These are phyloP conservation scores for Yamadazyma phyllophila DNA, from an alignment of 805 yeast species.

Conservation along the genomic window DNA sequence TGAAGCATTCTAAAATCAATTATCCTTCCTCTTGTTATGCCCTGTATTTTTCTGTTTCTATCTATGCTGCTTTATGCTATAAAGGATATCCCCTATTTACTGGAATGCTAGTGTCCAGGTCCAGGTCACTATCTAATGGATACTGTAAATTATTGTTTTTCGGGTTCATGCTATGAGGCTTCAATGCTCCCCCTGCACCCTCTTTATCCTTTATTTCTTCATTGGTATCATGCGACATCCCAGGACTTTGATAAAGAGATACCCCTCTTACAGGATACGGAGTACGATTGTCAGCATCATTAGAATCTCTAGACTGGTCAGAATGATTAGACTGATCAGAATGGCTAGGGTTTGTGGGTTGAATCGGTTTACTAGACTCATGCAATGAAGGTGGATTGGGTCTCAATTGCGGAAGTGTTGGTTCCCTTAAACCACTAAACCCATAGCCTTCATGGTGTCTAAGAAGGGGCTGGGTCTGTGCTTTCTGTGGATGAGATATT, in stretches of 20 bases:
- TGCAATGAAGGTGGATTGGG: background rate
- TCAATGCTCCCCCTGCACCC: too few species aligned
- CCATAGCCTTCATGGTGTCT: background rate
- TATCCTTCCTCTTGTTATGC: too few species aligned
- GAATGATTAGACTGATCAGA: background rate
- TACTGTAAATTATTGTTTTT: background rate
- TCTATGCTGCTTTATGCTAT: background rate
- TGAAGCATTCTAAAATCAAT: too few species aligned
- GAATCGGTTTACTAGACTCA: background rate
- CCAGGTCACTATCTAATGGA: background rate
- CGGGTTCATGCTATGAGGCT: too few species aligned
- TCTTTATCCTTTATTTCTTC: too few species aligned
- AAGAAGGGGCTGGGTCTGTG: conserved; percentile 4
- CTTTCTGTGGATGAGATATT: background rate
- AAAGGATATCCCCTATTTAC: conserved; percentile 11
- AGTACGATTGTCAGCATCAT: conserved; percentile 3
- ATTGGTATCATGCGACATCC: background rate
- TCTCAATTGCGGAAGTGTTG: background rate
- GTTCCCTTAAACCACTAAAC: background rate
- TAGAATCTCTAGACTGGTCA: background rate
- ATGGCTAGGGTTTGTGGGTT: background rate
- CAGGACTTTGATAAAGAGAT: conserved; percentile 19
- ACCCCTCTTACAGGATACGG: conserved; percentile 36
- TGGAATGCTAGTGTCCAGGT: background rate
- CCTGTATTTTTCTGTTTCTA: too few species aligned